Evolutionary conservation across 2,329 filamentous ascomycete species (phyloP), one percentile per base, ranked within the genome.

Genomic region (Chrysoporthe cubensis): DNA sequence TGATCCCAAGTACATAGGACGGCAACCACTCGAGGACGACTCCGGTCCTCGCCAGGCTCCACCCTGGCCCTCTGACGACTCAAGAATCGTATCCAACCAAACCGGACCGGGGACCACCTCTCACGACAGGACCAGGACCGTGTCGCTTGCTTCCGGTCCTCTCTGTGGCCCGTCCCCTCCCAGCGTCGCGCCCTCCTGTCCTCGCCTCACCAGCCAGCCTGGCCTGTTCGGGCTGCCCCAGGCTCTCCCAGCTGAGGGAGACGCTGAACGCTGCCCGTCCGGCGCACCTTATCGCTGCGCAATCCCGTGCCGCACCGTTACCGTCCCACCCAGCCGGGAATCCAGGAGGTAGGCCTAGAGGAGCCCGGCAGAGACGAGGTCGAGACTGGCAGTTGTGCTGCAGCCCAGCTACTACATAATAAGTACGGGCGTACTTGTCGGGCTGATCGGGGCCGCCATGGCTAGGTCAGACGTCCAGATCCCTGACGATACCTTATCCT

Each of bases 401-500:
- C 57, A 59, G 5, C 11, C 54, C 54, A 9, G 11, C n/a, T 52
- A 14, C 54, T 40, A 16, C 37, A 34, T 13, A 21, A 37, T 32
- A 7, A 18, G 13, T 42, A 26, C 37, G 21, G 34, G 16, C 16
- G 11, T 44, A 42, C 21, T 37, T 43, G 18, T 37, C 57, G 42
- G 9, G 40, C 57, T 59, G 57, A 21, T 16, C 32, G 42, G 68
- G 72, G 66, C 73, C 71, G 76, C 72, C 73, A 81, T 81, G 80
- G 80, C 80, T 73, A 74, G 75, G 71, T 73, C 75, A 74, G 74
- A 74, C 74, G 80, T 81, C 80, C 81, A 80, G 76, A 80, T 78
- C 80, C 81, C 80, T 80, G 81, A 76, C 76, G 79, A 80, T 78
- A 79, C 78, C 72, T 78, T 79, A 70, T 82, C 80, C 70, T 85